Conservation (phyloP, 129 eudicot genomes). For the Cynara cardunculus region DNA sequence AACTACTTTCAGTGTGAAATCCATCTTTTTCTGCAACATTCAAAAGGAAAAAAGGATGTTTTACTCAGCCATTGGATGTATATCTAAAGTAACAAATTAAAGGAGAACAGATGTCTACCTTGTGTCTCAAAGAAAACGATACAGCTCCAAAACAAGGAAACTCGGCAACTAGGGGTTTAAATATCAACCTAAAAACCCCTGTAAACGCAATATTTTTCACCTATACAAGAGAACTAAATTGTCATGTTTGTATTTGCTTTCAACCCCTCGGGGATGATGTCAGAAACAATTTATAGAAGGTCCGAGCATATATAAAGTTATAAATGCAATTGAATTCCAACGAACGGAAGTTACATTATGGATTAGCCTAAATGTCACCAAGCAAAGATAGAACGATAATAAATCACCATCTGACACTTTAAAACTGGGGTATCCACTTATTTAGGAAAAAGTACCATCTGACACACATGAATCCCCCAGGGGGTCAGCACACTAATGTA, state of each 20-base stretch:
- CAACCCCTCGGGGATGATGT: neutral
- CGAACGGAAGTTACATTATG: neutral
- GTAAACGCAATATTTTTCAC: slow-evolving; percentile 87
- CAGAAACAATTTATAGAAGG: neutral
- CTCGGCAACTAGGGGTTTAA: slow-evolving; percentile 86
- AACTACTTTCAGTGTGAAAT: slow-evolving; percentile 80
- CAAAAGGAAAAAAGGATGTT: neutral
- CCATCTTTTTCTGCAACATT: slow-evolving; percentile 74
- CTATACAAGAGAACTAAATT: slow-evolving; percentile 27
- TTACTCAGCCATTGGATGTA: neutral
- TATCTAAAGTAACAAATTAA: neutral
- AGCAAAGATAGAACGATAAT: too few relatives aligned
- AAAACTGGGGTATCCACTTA: too few relatives aligned
- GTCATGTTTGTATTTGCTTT: slow-evolving; percentile 14
- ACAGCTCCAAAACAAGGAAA: slow-evolving; percentile 98
- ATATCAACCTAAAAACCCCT: slow-evolving; percentile 90
- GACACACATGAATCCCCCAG: too few relatives aligned
- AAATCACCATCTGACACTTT: too few relatives aligned
- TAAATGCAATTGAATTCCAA: neutral
- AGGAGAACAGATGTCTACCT: slow-evolving; percentile 39
- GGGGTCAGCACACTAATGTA: too few relatives aligned
- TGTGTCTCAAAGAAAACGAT: slow-evolving; percentile 69
- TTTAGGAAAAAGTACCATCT: too few relatives aligned
- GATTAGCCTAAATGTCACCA: too few relatives aligned
- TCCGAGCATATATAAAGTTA: neutral